phyloP scores from a whole-genome alignment of 2,329 filamentous ascomycete genomes.

The Pseudogymnoascus sp. region DNA sequence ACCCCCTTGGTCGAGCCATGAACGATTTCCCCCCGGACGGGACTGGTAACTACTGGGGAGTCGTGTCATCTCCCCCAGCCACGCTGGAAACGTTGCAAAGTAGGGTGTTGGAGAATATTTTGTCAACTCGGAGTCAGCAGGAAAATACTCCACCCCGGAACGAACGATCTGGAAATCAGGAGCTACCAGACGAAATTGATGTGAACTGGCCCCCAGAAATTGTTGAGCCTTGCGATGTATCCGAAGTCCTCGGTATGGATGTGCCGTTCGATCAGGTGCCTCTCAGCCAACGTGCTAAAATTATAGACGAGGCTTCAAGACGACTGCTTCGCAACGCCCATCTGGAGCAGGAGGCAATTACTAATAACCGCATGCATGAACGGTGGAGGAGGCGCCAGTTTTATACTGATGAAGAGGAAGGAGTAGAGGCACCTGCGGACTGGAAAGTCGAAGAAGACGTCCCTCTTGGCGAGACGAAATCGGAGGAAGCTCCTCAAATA shows the following conservation, averaged over 20 bases:
- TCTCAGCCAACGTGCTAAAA: background rate
- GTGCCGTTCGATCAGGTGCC: background rate
- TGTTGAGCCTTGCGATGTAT: constrained; percentile 3
- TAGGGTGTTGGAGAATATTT: background rate
- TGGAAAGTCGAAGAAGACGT: constrained; percentile 58
- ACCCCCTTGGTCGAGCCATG: background rate
- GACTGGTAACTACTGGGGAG: background rate
- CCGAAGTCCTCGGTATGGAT: constrained; percentile 1
- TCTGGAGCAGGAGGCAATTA: background rate
- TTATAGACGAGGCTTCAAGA: background rate
- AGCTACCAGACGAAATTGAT: background rate
- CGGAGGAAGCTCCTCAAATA: background rate
- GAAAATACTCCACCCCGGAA: background rate
- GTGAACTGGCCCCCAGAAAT: background rate
- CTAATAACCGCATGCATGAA: constrained; percentile 45
- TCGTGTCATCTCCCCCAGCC: background rate
- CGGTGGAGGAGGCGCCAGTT: constrained; percentile 73
- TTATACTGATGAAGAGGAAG: constrained; percentile 82
- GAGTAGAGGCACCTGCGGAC: constrained; percentile 55
- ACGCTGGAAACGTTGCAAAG: background rate
- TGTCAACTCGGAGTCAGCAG: background rate
- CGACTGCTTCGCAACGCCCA: background rate
- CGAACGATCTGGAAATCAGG: background rate
- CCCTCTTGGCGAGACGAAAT: constrained; percentile 13
- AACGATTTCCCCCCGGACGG: background rate